These are phyloP conservation scores for Cyclotella baltica DNA, from an alignment of 108 stramenopile species.

Conservation along the genomic window DNA sequence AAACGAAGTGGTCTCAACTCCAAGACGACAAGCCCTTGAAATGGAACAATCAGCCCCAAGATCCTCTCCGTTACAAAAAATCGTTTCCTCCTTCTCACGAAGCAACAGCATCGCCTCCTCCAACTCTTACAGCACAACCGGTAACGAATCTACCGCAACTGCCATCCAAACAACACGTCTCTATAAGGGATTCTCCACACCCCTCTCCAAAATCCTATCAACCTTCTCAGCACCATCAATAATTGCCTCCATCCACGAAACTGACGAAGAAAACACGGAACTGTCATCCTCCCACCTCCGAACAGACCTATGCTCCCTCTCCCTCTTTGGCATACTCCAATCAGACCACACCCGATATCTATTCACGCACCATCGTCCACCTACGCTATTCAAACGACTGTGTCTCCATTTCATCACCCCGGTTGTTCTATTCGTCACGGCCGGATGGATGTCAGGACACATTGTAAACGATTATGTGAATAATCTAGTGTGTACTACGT, in stretches of 20 bases:
- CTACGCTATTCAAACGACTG: slow-evolving; percentile 58
- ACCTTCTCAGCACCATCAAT: background rate
- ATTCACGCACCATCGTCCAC: slow-evolving; percentile 64
- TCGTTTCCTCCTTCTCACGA: background rate
- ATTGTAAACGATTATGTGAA: slow-evolving; percentile 63
- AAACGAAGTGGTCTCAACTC: background rate
- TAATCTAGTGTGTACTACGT: slow-evolving; percentile 53
- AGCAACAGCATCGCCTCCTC: background rate
- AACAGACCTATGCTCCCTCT: slow-evolving; percentile 75
- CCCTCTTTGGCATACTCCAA: slow-evolving; percentile 80
- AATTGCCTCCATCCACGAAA: background rate
- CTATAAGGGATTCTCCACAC: slow-evolving; percentile 71
- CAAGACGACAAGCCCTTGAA: background rate
- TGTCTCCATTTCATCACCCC: slow-evolving; percentile 65
- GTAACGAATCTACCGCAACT: background rate
- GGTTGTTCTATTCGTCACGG: slow-evolving; percentile 57
- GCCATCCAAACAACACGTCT: slow-evolving; percentile 1
- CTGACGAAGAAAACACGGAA: slow-evolving; percentile 45
- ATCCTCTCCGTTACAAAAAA: background rate
- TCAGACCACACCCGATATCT: slow-evolving; percentile 79
- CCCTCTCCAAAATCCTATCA: slow-evolving; percentile 31
- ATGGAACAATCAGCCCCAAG: background rate
- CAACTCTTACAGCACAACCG: slow-evolving; percentile 6
- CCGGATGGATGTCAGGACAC: slow-evolving; percentile 67
- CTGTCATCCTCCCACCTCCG: slow-evolving; percentile 50